Base-by-base conservation (phyloP, 331 rosid species). In the Stylosanthes scabra region DNA sequence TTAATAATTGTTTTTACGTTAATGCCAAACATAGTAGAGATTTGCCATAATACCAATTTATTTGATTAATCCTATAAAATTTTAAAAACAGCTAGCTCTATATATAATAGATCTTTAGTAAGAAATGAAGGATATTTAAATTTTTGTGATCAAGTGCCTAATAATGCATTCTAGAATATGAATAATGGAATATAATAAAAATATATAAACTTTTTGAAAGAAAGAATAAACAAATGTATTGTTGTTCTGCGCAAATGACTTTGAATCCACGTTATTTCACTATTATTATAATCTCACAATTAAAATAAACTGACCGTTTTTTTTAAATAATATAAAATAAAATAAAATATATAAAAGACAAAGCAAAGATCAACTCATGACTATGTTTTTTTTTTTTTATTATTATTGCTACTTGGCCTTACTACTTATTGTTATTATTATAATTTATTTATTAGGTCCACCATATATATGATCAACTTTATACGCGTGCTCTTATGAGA, bases 401-500 rank as follows among this genome's bases (percentile, higher is more conserved):
- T 54, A 9, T 13, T 63, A 27, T 11, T 66, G 71, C n/a, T n/a
- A n/a, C n/a, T n/a, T n/a, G n/a, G n/a, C n/a, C n/a, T n/a, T n/a
- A n/a, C n/a, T n/a, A n/a, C n/a, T 16, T 68, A 71, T 68, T 55
- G 15, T 39, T 71, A 29, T 25, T 16, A 74, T 11, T 70, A 74
- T 27, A 64, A 71, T 68, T 55, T 65, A 66, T 63, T 76, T n/a
- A n/a, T n/a, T 76, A 55, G 79, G 85, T 82, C 84, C 86, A 81
- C 79, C 67, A 68, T 66, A 52, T 13, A 20, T 68, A 46, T 83
- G 76, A 49, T 83, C 78, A 49, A 54, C 95, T 92, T 88, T 92
- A 87, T 83, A 78, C 85, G 95, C 96, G 66, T 92, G 97, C 91
- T 29, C 85, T 70, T 66, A 56, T 63, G 29, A 63, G 77, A 77